Conservation (phyloP, 2,329 filamentous ascomycete species). For the Monilinia fructicola region DNA sequence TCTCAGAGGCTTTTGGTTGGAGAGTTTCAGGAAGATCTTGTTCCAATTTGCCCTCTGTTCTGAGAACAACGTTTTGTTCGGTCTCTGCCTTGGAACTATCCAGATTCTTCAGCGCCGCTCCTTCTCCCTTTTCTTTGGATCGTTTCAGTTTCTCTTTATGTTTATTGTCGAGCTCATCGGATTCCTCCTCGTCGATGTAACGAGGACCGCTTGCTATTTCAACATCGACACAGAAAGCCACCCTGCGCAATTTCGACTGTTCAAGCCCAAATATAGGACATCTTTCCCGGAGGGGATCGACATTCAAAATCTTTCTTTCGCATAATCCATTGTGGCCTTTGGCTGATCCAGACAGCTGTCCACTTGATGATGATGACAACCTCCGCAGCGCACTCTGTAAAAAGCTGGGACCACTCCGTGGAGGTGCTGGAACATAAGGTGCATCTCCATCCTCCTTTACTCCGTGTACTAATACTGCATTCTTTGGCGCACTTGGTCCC, state of each 20-base stretch:
- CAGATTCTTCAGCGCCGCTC: slow-evolving; percentile 68
- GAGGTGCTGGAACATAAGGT: slow-evolving; percentile 73
- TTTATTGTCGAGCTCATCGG: slow-evolving; percentile 49
- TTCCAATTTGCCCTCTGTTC: slow-evolving; percentile 41
- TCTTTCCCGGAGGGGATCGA: slow-evolving; percentile 76
- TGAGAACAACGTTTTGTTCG: slow-evolving; percentile 47
- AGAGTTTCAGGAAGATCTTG: slow-evolving; percentile 46
- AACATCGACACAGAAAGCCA: slow-evolving; percentile 95
- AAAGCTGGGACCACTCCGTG: slow-evolving; percentile 70
- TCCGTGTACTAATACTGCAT: slow-evolving; percentile 59
- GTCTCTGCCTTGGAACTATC: slow-evolving; percentile 60
- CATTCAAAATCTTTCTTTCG: slow-evolving; percentile 78
- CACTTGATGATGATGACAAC: slow-evolving; percentile 63
- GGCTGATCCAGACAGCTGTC: slow-evolving; percentile 42
- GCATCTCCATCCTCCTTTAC: slow-evolving; percentile 57
- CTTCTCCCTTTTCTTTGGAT: slow-evolving; percentile 69
- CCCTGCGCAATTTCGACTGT: slow-evolving; percentile 76
- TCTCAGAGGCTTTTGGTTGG: slow-evolving; percentile 40
- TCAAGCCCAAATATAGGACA: slow-evolving; percentile 79
- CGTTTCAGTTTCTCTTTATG: slow-evolving; percentile 63
- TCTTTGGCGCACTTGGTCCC: slow-evolving; percentile 48
- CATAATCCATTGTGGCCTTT: slow-evolving; percentile 68
- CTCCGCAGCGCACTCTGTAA: slow-evolving; percentile 79
- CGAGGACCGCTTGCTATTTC: slow-evolving; percentile 88
- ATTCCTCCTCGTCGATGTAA: slow-evolving; percentile 67